Percentiles rank a stretch among this genome's conserved stretches.
These are phyloP conservation scores for Alternaria triticina DNA, from an alignment of 2,329 filamentous ascomycete species.

Conservation along the genomic window DNA sequence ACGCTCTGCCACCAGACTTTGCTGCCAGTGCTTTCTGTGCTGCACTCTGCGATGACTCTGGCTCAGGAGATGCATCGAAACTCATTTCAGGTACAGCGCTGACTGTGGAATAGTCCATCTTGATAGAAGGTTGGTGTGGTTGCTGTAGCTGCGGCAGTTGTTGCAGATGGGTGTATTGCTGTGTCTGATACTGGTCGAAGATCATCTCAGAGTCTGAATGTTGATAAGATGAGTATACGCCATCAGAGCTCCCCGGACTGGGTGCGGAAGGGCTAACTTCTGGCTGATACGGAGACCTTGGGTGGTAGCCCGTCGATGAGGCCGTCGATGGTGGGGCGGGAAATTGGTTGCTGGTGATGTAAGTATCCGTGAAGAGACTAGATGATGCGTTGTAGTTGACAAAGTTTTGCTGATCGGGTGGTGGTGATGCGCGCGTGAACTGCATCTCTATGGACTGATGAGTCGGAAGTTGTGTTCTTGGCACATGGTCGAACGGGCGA, in stretches of 20 bases:
- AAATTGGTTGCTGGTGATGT: constrained; percentile 25
- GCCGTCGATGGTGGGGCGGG: constrained; percentile 29
- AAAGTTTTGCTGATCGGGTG: constrained; percentile 31
- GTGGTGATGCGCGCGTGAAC: constrained; percentile 31
- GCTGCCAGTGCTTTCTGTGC: constrained; percentile 28
- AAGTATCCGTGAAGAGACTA: constrained; percentile 32
- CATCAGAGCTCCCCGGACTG: constrained; percentile 42
- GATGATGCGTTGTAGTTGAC: constrained; percentile 38
- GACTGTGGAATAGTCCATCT: constrained; percentile 8
- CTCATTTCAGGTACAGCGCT: constrained; percentile 23
- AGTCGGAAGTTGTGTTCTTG: constrained; percentile 15
- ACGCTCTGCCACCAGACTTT: constrained; percentile 47
- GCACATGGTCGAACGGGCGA: constrained; percentile 18
- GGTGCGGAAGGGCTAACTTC: constrained; percentile 35
- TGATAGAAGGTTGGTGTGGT: constrained; percentile 5
- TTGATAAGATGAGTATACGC: constrained; percentile 33
- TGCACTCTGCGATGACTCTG: constrained; percentile 23
- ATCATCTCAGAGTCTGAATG: constrained; percentile 33
- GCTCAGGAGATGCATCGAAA: constrained; percentile 36
- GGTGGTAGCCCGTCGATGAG: constrained; percentile 27
- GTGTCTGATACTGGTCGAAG: constrained; percentile 23
- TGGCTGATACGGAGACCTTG: constrained; percentile 27
- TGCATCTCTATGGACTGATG: constrained; percentile 32
- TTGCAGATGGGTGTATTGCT: constrained; percentile 12
- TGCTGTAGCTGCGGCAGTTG: constrained; percentile 5